These are phyloP conservation scores for Penicillium daleae DNA, from an alignment of 495 filamentous ascomycete species.

Conservation along the genomic window DNA sequence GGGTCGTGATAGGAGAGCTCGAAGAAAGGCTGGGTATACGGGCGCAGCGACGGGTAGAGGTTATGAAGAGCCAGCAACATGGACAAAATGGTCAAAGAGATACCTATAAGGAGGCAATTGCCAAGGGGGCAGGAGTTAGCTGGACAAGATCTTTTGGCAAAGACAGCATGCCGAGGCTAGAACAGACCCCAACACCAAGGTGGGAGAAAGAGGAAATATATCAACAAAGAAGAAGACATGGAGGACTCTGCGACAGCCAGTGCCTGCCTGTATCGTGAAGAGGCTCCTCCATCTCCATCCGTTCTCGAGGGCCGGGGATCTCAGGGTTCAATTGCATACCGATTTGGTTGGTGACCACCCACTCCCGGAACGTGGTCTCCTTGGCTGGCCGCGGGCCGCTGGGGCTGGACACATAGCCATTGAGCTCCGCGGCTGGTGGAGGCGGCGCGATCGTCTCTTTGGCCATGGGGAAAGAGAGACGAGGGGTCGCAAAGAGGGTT, in stretches of 20 bases:
- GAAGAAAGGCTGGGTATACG: constrained; percentile 84
- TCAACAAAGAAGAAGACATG: background rate
- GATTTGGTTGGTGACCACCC: constrained; percentile 57
- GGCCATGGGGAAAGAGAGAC: constrained; percentile 33
- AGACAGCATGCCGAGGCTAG: constrained; percentile 9
- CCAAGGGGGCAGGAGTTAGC: constrained; percentile 23
- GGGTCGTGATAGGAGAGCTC: constrained; percentile 80
- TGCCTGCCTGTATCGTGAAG: background rate
- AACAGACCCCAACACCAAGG: background rate
- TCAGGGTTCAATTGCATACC: constrained; percentile 41
- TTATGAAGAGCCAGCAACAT: constrained; percentile 78
- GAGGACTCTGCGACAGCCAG: background rate
- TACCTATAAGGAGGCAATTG: constrained; percentile 51
- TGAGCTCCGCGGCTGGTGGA: constrained; percentile 42
- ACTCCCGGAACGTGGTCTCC: constrained; percentile 54
- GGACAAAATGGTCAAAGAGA: constrained; percentile 77
- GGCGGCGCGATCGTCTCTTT: constrained; percentile 34
- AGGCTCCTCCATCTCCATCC: background rate
- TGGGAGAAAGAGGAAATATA: background rate
- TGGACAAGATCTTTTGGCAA: constrained; percentile 3
- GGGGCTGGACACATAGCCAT: constrained; percentile 48
- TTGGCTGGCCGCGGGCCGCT: constrained; percentile 40
- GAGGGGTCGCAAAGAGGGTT: constrained; percentile 13
- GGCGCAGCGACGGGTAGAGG: constrained; percentile 74
- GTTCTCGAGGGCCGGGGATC: background rate